Evolutionary conservation across 2,329 filamentous ascomycete species (phyloP).

Genomic region (Diaporthe sp.): DNA sequence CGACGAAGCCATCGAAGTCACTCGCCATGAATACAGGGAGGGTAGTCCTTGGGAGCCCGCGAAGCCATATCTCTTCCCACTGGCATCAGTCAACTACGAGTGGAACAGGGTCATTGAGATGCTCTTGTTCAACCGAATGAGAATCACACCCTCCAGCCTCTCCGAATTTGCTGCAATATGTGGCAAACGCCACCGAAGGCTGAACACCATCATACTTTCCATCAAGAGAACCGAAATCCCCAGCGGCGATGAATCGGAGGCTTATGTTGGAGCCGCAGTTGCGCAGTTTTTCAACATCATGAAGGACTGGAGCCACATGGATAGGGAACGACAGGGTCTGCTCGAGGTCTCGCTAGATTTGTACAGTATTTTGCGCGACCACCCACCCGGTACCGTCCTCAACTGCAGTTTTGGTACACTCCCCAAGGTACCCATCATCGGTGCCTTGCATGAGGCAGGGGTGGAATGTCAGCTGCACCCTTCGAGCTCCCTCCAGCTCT

Average conservation of each 20-base stretch:
- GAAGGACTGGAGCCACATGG: not conserved
- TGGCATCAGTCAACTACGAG: not conserved
- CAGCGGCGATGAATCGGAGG: not conserved
- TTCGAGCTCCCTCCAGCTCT: not conserved
- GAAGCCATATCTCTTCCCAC: not conserved
- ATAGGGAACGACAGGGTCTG: not conserved
- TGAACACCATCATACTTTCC: not conserved
- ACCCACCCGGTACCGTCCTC: not conserved
- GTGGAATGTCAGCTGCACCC: not conserved
- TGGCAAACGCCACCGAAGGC: not conserved
- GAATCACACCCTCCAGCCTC: not conserved
- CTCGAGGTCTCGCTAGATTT: not conserved
- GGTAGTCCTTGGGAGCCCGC: too few species aligned
- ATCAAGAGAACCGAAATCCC: not conserved
- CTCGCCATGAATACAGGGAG: not conserved
- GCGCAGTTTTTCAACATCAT: not conserved
- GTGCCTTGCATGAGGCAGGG: not conserved
- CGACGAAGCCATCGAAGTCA: not conserved
- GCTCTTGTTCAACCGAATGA: not conserved
- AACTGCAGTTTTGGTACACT: not conserved
- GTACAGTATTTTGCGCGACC: not conserved
- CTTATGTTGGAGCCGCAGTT: not conserved
- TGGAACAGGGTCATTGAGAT: conserved; percentile 1
- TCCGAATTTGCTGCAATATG: not conserved
- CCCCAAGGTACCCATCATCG: not conserved